Conservation (phyloP, 805 yeast species). For the Candida ortonii region DNA sequence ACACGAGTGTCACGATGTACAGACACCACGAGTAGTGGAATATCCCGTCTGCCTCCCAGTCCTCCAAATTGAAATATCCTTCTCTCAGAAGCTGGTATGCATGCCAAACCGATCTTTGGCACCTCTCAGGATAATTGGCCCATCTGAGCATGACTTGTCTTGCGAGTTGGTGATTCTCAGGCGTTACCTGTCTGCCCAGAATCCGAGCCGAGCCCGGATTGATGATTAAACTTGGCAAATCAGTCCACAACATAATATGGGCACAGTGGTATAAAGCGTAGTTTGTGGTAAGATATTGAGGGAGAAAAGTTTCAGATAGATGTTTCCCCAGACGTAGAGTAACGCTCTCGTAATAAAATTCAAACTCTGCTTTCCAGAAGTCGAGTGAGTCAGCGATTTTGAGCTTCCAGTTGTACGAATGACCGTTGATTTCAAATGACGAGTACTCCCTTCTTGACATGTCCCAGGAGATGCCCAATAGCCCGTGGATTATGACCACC, state of each 20-base stretch:
- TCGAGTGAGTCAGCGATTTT: conserved; percentile 10
- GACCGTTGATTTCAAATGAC: background rate
- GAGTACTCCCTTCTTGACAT: conserved; percentile 1
- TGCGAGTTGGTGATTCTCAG: conserved; percentile 9
- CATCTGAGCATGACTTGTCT: conserved; percentile 7
- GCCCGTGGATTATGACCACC: conserved; percentile 14
- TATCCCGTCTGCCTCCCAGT: conserved; percentile 22
- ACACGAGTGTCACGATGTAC: conserved; percentile 15
- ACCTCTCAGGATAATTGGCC: conserved; percentile 6
- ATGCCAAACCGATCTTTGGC: conserved; percentile 16
- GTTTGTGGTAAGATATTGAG: conserved; percentile 13
- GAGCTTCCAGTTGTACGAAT: conserved; percentile 12
- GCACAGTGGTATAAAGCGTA: conserved; percentile 16
- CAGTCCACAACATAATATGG: conserved; percentile 13
- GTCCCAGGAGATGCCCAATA: conserved; percentile 15
- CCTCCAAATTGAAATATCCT: conserved; percentile 14
- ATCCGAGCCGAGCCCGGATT: conserved; percentile 9
- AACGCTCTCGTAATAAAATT: conserved; percentile 4
- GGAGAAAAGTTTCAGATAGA: background rate
- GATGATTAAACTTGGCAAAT: conserved; percentile 4
- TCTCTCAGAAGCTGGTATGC: conserved; percentile 15
- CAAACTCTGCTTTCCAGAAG: conserved; percentile 16
- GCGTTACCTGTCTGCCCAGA: conserved; percentile 7
- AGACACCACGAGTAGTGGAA: conserved; percentile 21
- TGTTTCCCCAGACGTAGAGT: background rate